A percentile compares a stretch with the other conserved stretches of the same genome.
phyloP scores from a whole-genome alignment of 2,329 filamentous ascomycete genomes.

The Dothideomycetes sp. region DNA sequence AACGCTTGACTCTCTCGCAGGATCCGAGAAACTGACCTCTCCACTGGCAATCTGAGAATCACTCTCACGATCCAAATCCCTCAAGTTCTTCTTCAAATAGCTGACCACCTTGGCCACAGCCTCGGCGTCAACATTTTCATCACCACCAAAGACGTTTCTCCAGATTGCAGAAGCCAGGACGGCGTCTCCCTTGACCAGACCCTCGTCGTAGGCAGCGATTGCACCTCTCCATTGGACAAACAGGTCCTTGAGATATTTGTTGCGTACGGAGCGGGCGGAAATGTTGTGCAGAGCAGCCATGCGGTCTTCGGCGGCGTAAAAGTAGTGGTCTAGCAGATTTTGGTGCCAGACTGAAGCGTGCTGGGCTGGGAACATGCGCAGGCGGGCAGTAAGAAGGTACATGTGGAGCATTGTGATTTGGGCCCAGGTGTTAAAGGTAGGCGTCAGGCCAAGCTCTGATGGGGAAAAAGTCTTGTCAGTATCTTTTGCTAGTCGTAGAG shows the following conservation, averaged over 20 bases:
- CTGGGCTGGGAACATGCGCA: conserved; percentile 66
- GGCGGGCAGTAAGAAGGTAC: conserved; percentile 76
- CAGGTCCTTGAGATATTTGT: conserved; percentile 68
- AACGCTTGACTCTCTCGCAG: conserved; percentile 2
- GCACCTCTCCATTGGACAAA: conserved; percentile 89
- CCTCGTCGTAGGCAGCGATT: conserved; percentile 76
- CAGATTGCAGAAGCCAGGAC: conserved; percentile 75
- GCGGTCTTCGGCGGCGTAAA: conserved; percentile 74
- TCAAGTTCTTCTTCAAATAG: conserved; percentile 52
- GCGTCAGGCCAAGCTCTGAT: conserved; percentile 66
- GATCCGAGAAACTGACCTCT: conserved; percentile 37
- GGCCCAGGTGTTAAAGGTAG: conserved; percentile 92
- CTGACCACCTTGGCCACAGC: conserved; percentile 53
- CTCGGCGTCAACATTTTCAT: conserved; percentile 51
- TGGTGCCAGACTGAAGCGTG: conserved; percentile 71
- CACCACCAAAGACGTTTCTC: conserved; percentile 83
- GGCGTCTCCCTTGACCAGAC: conserved; percentile 65
- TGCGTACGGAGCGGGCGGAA: conserved; percentile 44
- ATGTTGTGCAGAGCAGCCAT: conserved; percentile 74
- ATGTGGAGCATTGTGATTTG: conserved; percentile 95
- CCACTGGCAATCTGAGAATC: conserved; percentile 45
- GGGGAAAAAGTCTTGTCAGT: no score
- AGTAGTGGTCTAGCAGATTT: conserved; percentile 91
- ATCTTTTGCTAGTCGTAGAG: not conserved
- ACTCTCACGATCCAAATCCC: conserved; percentile 42